Conservation (phyloP, 352 stramenopile genomes). For the Phytophthora vignae region DNA sequence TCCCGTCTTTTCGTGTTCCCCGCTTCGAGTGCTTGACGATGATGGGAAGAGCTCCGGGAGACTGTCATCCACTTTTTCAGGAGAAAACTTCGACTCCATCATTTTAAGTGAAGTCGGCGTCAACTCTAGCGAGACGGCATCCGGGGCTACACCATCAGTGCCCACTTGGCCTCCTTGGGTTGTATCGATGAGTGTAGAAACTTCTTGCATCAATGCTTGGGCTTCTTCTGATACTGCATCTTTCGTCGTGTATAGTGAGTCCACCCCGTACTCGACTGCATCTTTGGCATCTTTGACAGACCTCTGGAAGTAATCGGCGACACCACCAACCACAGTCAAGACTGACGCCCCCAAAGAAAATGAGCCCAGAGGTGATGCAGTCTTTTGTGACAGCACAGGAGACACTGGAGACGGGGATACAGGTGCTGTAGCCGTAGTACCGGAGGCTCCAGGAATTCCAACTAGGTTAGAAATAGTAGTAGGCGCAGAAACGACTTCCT, state of each 20-base stretch:
- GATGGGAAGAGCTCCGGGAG: slow-evolving; percentile 31
- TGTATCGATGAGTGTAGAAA: slow-evolving; percentile 65
- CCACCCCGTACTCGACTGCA: slow-evolving; percentile 71
- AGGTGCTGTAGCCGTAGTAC: background rate
- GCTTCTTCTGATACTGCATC: slow-evolving; percentile 76
- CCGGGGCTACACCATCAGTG: slow-evolving; percentile 10
- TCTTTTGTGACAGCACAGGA: slow-evolving; percentile 16
- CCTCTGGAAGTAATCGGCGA: slow-evolving; percentile 76
- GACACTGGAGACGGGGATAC: slow-evolving; percentile 26
- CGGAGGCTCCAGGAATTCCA: slow-evolving; percentile 15
- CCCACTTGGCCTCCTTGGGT: slow-evolving; percentile 9
- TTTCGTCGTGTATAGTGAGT: slow-evolving; percentile 78
- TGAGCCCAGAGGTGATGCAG: slow-evolving; percentile 48
- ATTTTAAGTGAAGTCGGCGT: slow-evolving; percentile 38
- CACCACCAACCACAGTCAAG: slow-evolving; percentile 69
- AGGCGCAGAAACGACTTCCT: slow-evolving; percentile 2
- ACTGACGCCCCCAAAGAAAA: slow-evolving; percentile 70
- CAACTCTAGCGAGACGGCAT: slow-evolving; percentile 25
- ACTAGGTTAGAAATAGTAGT: slow-evolving; percentile 8
- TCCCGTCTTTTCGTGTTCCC: slow-evolving; percentile 10
- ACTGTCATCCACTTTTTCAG: slow-evolving; percentile 18
- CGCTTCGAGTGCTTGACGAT: slow-evolving; percentile 18
- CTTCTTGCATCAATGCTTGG: slow-evolving; percentile 65
- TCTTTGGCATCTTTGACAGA: slow-evolving; percentile 82
- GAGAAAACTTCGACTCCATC: slow-evolving; percentile 35